Percentiles rank a stretch among this genome's conserved stretches.
These are phyloP conservation scores for Microsporum canis DNA, from an alignment of 2,329 filamentous ascomycete species.

Conservation along the genomic window DNA sequence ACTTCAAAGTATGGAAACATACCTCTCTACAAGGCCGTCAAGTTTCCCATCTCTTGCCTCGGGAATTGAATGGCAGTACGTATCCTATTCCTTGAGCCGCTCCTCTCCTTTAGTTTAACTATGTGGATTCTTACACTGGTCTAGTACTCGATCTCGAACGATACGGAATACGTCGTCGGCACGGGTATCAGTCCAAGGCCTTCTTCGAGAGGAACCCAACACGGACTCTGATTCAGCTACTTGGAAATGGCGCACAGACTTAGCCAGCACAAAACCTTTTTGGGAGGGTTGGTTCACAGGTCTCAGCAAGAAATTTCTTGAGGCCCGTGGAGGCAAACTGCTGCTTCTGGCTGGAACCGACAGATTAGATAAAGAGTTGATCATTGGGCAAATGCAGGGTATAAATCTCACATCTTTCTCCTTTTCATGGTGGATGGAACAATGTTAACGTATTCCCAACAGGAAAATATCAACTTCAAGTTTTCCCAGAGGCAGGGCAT, in stretches of 20 bases:
- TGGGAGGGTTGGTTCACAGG: slow-evolving; percentile 93
- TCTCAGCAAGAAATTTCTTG: slow-evolving; percentile 76
- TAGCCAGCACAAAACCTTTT: slow-evolving; percentile 72
- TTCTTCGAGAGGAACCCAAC: slow-evolving; percentile 47
- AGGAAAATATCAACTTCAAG: slow-evolving; percentile 87
- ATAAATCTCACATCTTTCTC: slow-evolving; percentile 16
- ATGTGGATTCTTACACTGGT: neutral
- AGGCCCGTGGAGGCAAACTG: slow-evolving; percentile 69
- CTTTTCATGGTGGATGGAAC: neutral
- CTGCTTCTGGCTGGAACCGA: slow-evolving; percentile 81
- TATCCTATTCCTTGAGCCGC: slow-evolving; percentile 8
- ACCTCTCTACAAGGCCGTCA: slow-evolving; percentile 67
- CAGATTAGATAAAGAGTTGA: slow-evolving; percentile 78
- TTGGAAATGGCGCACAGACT: slow-evolving; percentile 79
- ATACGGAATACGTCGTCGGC: slow-evolving; percentile 76
- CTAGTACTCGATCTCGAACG: slow-evolving; percentile 64
- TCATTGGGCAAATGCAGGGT: slow-evolving; percentile 97
- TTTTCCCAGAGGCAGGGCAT: slow-evolving; percentile 89
- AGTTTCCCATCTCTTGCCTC: slow-evolving; percentile 66
- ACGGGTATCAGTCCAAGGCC: slow-evolving; percentile 69
- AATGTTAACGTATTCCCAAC: neutral
- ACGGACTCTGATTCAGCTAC: slow-evolving; percentile 29
- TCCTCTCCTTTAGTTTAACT: neutral
- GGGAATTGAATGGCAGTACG: slow-evolving; percentile 81
- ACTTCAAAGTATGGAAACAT: slow-evolving; percentile 84